A percentile compares a stretch with the other conserved stretches of the same genome.
phyloP scores from a whole-genome alignment of 306 rosid species.

The Rosa chinensis region DNA sequence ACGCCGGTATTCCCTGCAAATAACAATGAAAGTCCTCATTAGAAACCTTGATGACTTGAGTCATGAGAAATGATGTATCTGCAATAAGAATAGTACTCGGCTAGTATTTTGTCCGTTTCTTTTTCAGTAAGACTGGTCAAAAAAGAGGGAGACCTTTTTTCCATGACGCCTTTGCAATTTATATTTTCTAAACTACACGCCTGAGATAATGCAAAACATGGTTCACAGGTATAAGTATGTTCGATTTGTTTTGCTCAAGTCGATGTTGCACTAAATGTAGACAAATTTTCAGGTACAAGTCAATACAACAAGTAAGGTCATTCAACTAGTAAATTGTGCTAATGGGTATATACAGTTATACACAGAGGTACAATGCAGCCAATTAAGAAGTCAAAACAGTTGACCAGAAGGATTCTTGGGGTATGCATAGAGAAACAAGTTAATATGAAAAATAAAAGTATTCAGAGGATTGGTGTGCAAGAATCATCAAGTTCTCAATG shows the following conservation, averaged over 20 bases:
- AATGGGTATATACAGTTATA: background rate
- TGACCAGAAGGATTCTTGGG: background rate
- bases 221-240: background rate
- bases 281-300: background rate
- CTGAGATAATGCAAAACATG: background rate
- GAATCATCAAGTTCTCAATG: constrained; percentile 8
- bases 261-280: background rate
- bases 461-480: background rate
- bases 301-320: background rate
- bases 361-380: background rate
- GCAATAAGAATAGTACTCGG: background rate
- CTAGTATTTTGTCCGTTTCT: background rate
- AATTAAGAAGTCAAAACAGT: background rate
- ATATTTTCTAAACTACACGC: background rate
- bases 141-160: background rate
- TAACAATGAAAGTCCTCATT: constrained; percentile 3
- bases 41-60: constrained; percentile 5
- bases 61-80: constrained; percentile 4
- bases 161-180: background rate
- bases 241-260: background rate
- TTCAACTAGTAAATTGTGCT: background rate
- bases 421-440: background rate
- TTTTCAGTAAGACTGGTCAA: background rate
- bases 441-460: background rate
- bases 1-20: constrained; percentile 39